Conservation (phyloP, 305 asterid species). For the Solanum hybrid region DNA sequence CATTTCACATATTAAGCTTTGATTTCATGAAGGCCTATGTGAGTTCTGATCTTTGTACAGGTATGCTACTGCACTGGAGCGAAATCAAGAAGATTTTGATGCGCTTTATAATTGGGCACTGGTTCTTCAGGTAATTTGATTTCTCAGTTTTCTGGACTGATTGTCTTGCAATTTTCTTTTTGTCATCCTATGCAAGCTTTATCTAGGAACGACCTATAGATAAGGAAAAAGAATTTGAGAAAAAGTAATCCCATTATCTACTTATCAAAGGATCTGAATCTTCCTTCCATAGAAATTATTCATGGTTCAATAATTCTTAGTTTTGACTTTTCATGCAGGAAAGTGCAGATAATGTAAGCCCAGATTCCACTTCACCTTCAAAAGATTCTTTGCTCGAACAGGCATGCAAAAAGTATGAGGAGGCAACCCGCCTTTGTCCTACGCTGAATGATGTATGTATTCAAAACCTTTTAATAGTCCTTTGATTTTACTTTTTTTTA, state of each 20-base stretch:
- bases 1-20: neutral
- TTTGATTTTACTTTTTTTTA: neutral
- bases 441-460: slow-evolving; percentile 87
- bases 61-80: slow-evolving; percentile 83
- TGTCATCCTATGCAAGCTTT: neutral
- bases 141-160: neutral
- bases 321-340: slow-evolving; percentile 50
- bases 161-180: slow-evolving; percentile 2
- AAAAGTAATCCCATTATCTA: neutral
- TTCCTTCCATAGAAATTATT: neutral
- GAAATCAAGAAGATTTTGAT: slow-evolving; percentile 93
- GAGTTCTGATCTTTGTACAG: slow-evolving; percentile 33
- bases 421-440: slow-evolving; percentile 91
- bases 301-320: neutral
- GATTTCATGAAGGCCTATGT: slow-evolving; percentile 8
- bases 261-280: neutral
- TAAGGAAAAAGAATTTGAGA: neutral
- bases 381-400: slow-evolving; percentile 96
- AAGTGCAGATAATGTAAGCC: slow-evolving; percentile 94
- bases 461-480: neutral
- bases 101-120: slow-evolving; percentile 99
- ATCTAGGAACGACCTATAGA: neutral
- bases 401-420: slow-evolving; percentile 95
- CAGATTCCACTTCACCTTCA: slow-evolving; percentile 82
- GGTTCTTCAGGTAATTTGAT: slow-evolving; percentile 75